These are phyloP conservation scores for Entomortierella chlamydospora DNA, from an alignment of 192 early-diverging fungal species.

Conservation along the genomic window DNA sequence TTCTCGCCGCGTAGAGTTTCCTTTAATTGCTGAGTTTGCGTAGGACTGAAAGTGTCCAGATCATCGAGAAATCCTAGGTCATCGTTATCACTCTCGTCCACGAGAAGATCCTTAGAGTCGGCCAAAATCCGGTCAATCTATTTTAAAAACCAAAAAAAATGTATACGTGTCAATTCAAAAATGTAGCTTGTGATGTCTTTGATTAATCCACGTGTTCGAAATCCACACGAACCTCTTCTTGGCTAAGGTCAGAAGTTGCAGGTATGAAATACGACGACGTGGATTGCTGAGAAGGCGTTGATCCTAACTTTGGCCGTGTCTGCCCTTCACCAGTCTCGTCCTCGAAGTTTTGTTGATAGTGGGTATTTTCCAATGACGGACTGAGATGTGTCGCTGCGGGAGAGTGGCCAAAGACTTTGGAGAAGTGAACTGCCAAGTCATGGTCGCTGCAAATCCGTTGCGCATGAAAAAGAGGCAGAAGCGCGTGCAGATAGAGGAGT, in stretches of 20 bases:
- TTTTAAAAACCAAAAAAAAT: constrained; percentile 2
- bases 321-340: not conserved
- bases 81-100: constrained; percentile 20
- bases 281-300: constrained; percentile 6
- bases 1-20: not conserved
- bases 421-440: constrained; percentile 39
- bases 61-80: constrained; percentile 38
- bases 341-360: not conserved
- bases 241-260: constrained; percentile 13
- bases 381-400: constrained; percentile 37
- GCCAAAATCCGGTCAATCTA: constrained; percentile 47
- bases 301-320: not conserved
- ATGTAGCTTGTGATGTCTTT: not conserved
- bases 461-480: not conserved
- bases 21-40: constrained; percentile 17
- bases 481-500: not conserved
- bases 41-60: not conserved
- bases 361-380: constrained; percentile 4
- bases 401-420: constrained; percentile 52
- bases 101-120: constrained; percentile 36
- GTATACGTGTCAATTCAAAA: not conserved
- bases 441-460: constrained; percentile 23
- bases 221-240: constrained; percentile 30
- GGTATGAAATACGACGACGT: constrained; percentile 34
- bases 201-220: not conserved